Conservation (phyloP, 306 rosid genomes). For the Vigna unguiculata region DNA sequence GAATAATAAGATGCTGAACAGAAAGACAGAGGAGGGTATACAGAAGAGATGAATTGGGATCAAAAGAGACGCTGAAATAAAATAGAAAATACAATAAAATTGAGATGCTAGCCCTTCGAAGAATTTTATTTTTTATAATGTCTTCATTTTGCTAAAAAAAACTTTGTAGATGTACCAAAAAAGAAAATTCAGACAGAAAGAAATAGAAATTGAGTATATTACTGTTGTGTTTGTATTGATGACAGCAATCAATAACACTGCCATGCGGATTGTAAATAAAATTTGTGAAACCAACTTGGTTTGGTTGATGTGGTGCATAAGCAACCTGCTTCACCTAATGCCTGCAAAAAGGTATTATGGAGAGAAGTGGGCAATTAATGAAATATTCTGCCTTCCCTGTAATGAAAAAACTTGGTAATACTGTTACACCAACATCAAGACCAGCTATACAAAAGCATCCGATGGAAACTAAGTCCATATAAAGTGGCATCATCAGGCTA, state of each 20-base stretch:
- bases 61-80: background rate
- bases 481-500: slow-evolving; percentile 40
- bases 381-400: slow-evolving; percentile 10
- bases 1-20: no score
- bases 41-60: background rate
- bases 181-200: background rate
- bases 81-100: background rate
- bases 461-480: slow-evolving; percentile 31
- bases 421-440: slow-evolving; percentile 27
- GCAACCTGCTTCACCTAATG: slow-evolving; percentile 26
- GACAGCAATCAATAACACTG: slow-evolving; percentile 7
- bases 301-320: slow-evolving; percentile 1
- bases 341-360: background rate
- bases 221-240: slow-evolving; percentile 2
- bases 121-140: background rate
- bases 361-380: slow-evolving; percentile 1
- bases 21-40: background rate
- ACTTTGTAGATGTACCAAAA: background rate
- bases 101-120: background rate
- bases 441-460: slow-evolving; percentile 44
- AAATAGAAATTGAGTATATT: background rate
- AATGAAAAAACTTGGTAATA: slow-evolving; percentile 19
- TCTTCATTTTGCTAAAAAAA: background rate
- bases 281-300: background rate
- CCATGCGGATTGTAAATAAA: slow-evolving; percentile 10